These are phyloP conservation scores for Xylariomycetidae sp. DNA, from an alignment of 2,329 filamentous ascomycete species.

Conservation along the genomic window DNA sequence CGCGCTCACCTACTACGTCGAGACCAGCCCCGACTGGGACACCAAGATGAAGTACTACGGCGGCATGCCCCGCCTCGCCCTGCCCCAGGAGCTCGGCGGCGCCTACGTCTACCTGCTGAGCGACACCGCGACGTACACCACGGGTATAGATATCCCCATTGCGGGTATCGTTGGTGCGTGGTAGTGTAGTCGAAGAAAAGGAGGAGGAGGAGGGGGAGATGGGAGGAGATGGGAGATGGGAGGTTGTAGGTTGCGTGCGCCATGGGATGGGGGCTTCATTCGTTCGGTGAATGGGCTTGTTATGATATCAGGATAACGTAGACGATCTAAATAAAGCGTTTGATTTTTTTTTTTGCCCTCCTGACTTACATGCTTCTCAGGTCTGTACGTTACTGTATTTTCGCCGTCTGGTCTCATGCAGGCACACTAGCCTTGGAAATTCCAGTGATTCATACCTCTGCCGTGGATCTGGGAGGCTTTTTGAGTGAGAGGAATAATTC, in stretches of 20 bases:
- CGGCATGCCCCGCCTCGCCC: conserved; percentile 49
- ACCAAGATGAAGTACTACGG: conserved; percentile 54
- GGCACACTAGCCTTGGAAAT: no score
- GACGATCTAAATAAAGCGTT: conserved; percentile 1
- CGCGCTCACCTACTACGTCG: conserved; percentile 46
- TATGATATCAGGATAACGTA: background rate
- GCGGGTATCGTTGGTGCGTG: conserved; percentile 29
- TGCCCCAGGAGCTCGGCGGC: conserved; percentile 49
- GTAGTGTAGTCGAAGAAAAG: conserved; percentile 5
- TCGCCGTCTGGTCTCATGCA: no score
- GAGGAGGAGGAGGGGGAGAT: no score
- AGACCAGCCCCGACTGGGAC: conserved; percentile 50
- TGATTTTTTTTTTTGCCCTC: background rate
- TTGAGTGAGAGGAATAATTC: no score
- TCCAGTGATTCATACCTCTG: no score
- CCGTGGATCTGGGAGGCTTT: no score
- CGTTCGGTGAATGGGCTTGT: background rate
- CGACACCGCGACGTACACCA: conserved; percentile 47
- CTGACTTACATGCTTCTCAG: background rate
- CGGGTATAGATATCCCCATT: conserved; percentile 45
- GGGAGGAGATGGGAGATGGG: no score
- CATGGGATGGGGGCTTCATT: background rate
- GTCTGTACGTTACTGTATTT: no score
- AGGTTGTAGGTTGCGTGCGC: no score
- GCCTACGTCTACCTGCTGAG: conserved; percentile 54